phyloP scores from a whole-genome alignment of 2,329 filamentous ascomycete genomes.

The Cercospora berteroae region DNA sequence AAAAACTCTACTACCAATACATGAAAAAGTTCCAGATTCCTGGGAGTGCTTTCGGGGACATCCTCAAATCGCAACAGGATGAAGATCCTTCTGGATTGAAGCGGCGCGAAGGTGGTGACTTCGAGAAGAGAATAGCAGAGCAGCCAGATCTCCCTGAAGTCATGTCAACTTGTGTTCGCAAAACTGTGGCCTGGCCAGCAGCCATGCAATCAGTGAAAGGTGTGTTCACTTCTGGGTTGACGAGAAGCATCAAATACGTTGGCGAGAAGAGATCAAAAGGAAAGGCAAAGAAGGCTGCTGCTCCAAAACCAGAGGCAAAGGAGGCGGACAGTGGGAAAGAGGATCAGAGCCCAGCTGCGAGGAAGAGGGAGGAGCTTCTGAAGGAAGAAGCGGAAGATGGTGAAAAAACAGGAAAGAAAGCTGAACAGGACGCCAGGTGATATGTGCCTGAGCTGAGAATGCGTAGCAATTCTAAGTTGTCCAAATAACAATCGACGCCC shows the following conservation, averaged over 20 bases:
- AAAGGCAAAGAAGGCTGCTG: constrained; percentile 30
- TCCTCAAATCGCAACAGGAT: constrained; percentile 75
- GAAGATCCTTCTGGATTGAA: constrained; percentile 65
- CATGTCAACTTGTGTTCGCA: constrained; percentile 73
- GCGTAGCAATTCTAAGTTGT: background rate
- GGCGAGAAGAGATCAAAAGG: constrained; percentile 67
- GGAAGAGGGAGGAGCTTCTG: constrained; percentile 5
- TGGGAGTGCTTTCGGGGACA: constrained; percentile 74
- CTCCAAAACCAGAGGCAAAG: constrained; percentile 1
- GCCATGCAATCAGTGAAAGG: constrained; percentile 85
- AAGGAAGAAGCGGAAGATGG: constrained; percentile 4
- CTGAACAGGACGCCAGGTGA: background rate
- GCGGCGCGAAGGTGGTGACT: constrained; percentile 73
- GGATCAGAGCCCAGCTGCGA: background rate
- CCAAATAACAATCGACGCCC: background rate
- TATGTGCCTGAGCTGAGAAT: background rate
- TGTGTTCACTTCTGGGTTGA: constrained; percentile 71
- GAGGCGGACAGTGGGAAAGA: background rate
- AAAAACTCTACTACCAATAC: constrained; percentile 91
- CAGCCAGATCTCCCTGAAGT: constrained; percentile 66
- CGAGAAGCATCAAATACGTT: constrained; percentile 70
- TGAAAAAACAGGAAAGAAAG: constrained; percentile 3
- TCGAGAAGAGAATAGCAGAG: constrained; percentile 82
- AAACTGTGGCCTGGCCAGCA: constrained; percentile 90
- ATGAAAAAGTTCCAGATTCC: constrained; percentile 87